Conservation (phyloP, 2,329 filamentous ascomycete species). For the Aspergillus sergii region DNA sequence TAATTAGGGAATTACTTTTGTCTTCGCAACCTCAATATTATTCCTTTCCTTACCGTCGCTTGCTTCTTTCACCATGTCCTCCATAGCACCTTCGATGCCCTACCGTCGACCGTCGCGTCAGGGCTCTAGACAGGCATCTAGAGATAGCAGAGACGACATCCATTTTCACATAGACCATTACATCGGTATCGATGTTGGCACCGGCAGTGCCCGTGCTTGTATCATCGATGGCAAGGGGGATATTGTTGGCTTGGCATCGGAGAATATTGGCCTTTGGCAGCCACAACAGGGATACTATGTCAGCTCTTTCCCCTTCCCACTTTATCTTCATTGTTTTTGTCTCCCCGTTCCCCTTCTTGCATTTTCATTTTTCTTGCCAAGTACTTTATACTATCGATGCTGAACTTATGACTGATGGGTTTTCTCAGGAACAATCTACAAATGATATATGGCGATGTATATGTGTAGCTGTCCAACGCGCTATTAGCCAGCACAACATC, state of each 20-base stretch:
- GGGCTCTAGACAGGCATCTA: conserved; percentile 41
- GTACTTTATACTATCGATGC: background rate
- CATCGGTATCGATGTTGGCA: conserved; percentile 94
- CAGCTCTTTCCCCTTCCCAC: conserved; percentile 30
- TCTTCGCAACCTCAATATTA: background rate
- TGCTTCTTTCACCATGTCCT: conserved; percentile 28
- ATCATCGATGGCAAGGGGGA: conserved; percentile 91
- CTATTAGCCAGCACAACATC: conserved; percentile 78
- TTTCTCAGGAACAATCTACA: conserved; percentile 85
- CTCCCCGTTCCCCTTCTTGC: background rate
- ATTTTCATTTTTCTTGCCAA: background rate
- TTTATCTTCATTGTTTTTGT: too few species aligned
- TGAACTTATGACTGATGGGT: conserved; percentile 21
- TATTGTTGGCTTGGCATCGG: conserved; percentile 72
- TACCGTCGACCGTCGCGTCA: conserved; percentile 36
- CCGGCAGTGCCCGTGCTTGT: conserved; percentile 91
- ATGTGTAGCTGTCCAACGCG: conserved; percentile 81
- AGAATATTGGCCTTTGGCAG: conserved; percentile 80
- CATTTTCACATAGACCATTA: conserved; percentile 62
- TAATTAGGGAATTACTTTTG: background rate
- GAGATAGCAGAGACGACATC: conserved; percentile 58
- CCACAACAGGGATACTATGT: conserved; percentile 75
- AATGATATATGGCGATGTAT: conserved; percentile 96
- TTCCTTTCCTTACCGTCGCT: background rate
- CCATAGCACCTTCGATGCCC: conserved; percentile 28